A percentile compares a stretch with the other conserved stretches of the same genome.
phyloP scores from a whole-genome alignment of 352 stramenopile species.

The Peronosclerospora sorghi region DNA sequence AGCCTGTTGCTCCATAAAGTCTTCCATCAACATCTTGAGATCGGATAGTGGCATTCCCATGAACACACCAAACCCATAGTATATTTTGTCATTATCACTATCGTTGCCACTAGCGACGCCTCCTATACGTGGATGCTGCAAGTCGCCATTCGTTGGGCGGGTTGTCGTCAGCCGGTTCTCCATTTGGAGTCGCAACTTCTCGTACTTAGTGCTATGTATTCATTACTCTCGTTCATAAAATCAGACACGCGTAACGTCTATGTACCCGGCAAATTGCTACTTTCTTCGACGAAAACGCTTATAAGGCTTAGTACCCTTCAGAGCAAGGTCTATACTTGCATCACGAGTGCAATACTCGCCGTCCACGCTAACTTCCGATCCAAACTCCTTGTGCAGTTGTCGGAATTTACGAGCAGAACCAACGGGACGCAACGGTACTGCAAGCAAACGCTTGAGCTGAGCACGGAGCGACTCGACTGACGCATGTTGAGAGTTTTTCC shows the following conservation, averaged over 20 bases:
- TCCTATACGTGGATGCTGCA: conserved; percentile 10
- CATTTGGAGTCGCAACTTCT: conserved; percentile 15
- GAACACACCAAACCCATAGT: conserved; percentile 85
- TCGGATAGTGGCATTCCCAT: conserved; percentile 78
- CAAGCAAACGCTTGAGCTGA: conserved; percentile 46
- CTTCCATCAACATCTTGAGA: conserved; percentile 76
- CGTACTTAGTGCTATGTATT: too few relatives aligned
- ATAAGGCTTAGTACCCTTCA: conserved; percentile 72
- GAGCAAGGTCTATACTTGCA: conserved; percentile 54
- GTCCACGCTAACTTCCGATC: conserved; percentile 38
- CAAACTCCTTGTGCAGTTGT: conserved; percentile 68
- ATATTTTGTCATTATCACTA: conserved; percentile 76
- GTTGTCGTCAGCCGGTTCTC: conserved; percentile 35
- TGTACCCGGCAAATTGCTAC: conserved; percentile 1
- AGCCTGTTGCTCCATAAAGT: conserved; percentile 59
- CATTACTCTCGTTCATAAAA: too few relatives aligned
- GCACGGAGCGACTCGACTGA: conserved; percentile 45
- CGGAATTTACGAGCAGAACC: conserved; percentile 77
- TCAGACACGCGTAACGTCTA: too few relatives aligned
- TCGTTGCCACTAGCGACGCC: conserved; percentile 43
- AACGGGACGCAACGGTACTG: conserved; percentile 54
- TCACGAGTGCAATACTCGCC: conserved; percentile 73
- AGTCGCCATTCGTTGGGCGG: conserved; percentile 7
- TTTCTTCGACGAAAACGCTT: conserved; percentile 70
- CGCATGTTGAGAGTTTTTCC: conserved; percentile 37